Evolutionary conservation across 805 yeast species (phyloP).

Genomic region (Lipomyces mesembrius): DNA sequence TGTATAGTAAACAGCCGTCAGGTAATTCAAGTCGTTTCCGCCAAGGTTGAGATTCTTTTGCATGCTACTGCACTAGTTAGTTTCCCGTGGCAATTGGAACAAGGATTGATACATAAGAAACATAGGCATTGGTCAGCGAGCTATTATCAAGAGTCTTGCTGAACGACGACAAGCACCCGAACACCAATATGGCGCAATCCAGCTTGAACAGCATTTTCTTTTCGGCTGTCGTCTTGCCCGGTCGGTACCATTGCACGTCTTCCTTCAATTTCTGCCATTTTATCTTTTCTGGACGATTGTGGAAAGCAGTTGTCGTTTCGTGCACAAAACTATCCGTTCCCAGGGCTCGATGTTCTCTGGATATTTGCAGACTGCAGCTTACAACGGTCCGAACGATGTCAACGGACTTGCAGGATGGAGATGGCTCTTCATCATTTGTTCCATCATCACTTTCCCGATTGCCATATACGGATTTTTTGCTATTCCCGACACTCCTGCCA

Average conservation of each 20-base stretch:
- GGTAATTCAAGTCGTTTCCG: slow-evolving; percentile 55
- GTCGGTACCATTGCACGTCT: slow-evolving; percentile 44
- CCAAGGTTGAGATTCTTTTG: slow-evolving; percentile 51
- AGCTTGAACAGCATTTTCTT: slow-evolving; percentile 46
- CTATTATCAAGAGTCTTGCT: slow-evolving; percentile 58
- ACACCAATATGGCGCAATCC: slow-evolving; percentile 45
- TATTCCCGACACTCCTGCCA: slow-evolving; percentile 60
- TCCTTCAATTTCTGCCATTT: slow-evolving; percentile 28
- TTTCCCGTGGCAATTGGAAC: neutral
- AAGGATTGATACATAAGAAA: slow-evolving; percentile 42
- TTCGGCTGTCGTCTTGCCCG: slow-evolving; percentile 39
- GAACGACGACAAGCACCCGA: slow-evolving; percentile 49
- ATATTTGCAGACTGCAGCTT: slow-evolving; percentile 53
- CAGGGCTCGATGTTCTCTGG: slow-evolving; percentile 50
- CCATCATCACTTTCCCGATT: slow-evolving; percentile 52
- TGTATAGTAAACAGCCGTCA: slow-evolving; percentile 35
- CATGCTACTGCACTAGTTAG: slow-evolving; percentile 51
- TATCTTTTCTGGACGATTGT: slow-evolving; percentile 6
- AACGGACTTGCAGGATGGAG: slow-evolving; percentile 60
- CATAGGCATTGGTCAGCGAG: slow-evolving; percentile 58
- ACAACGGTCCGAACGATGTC: slow-evolving; percentile 48
- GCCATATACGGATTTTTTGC: slow-evolving; percentile 50
- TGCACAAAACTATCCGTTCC: neutral
- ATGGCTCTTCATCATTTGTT: slow-evolving; percentile 71
- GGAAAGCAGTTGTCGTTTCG: neutral